A percentile compares a stretch with the other conserved stretches of the same genome.
These are phyloP conservation scores for Phytophthora litchii DNA, from an alignment of 352 stramenopile genomes.

Conservation along the genomic window DNA sequence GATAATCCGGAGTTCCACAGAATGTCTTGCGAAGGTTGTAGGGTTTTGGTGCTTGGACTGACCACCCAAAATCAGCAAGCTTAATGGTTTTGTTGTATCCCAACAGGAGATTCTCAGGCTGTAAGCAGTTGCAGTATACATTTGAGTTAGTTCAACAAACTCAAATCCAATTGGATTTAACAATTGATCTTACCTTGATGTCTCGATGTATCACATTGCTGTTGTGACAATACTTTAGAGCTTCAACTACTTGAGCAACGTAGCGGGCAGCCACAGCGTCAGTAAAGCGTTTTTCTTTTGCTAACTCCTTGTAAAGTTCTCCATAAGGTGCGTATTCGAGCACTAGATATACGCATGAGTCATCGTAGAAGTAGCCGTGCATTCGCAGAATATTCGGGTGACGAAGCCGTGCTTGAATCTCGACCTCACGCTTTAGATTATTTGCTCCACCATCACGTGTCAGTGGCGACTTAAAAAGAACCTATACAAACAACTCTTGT, in stretches of 20 bases:
- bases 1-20: constrained; percentile 86
- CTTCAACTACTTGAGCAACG: constrained; percentile 78
- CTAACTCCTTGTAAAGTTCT: constrained; percentile 84
- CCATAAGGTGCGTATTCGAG: constrained; percentile 84
- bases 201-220: constrained; percentile 87
- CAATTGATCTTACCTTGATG: constrained; percentile 71
- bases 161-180: background rate
- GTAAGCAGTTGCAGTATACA: background rate
- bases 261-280: constrained; percentile 68
- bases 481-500: constrained; percentile 33
- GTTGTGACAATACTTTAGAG: constrained; percentile 78
- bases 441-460: constrained; percentile 55
- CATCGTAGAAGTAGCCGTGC: constrained; percentile 88
- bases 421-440: constrained; percentile 83
- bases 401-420: constrained; percentile 80
- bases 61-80: constrained; percentile 89
- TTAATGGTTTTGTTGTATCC: constrained; percentile 81
- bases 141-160: constrained; percentile 2
- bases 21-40: constrained; percentile 71
- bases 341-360: constrained; percentile 82
- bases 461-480: constrained; percentile 71
- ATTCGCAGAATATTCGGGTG: constrained; percentile 81
- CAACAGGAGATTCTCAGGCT: constrained; percentile 88
- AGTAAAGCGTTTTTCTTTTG: constrained; percentile 54
- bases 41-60: constrained; percentile 73